Evolutionary conservation across 345 rosid genomes (phyloP), one percentile per base, ranked within the genome.

Genomic region (Eucalyptus decipiens): DNA sequence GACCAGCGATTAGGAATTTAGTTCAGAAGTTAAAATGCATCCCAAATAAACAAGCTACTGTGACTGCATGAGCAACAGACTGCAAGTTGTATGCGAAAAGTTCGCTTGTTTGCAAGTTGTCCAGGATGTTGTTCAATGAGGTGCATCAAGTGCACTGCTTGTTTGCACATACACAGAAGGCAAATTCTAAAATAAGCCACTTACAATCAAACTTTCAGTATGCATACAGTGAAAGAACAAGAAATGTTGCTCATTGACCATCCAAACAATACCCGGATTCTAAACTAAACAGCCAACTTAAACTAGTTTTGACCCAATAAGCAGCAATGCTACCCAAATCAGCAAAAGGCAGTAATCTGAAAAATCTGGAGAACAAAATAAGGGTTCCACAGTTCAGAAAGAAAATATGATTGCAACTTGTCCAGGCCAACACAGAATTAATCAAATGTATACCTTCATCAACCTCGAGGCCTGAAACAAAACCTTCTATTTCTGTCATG

Each of bases 401-500:
- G 87, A 86, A 86, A 86, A 34, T 72, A 72, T n/a, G 26, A 58
- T 62, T 37, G 65, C 67, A 42, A 45, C 40, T 76, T 76, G 85
- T 40, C 85, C 85, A 76, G 47, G 47, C 85, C 47, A 76, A 76
- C 85, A 76, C 16, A 43, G 23, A 37, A 62, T 87, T 11, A 87
- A 87, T 80, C 45, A n/a, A 81, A 34, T 26, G 43, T 58, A 62
- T 92, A 97, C 99, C 99, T 94, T 95, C 96, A 89, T 92, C 93
- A 87, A 95, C 95, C 88, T 97, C 96, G 65, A 98, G 97, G 83
- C 96, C 99, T 95, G 96, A 95, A 87, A 97, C 99, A 94, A 98
- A 97, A 91, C 95, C 99, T 85, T 95, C 97, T 96, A 98, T 94
- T 94, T 98, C 99, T 26, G 99, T 96, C 89, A 98, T 94, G 90